Evolutionary conservation across 306 rosid genomes (phyloP).

Genomic region (Vigna hirtella): DNA sequence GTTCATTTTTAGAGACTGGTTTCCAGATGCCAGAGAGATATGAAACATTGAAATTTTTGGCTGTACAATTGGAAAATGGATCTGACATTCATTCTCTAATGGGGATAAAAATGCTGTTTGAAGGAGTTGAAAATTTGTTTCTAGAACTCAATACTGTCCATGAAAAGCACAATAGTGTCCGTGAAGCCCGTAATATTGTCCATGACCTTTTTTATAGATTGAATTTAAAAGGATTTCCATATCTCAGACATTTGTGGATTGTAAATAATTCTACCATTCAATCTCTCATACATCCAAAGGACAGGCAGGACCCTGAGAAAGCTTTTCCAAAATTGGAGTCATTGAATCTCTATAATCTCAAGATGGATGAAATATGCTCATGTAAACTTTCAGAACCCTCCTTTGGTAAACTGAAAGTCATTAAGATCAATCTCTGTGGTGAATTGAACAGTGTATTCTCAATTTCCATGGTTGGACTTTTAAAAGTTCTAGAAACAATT

Average conservation of each 20-base stretch:
- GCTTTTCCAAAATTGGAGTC: slow-evolving; percentile 4
- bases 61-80: not conserved
- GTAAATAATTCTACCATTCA: not conserved
- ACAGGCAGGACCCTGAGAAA: not conserved
- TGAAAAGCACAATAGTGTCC: no score
- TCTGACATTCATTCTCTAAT: not conserved
- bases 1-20: not conserved
- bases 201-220: not conserved
- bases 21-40: not conserved
- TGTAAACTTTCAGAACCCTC: no score
- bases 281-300: not conserved
- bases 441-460: not conserved
- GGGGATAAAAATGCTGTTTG: not conserved
- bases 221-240: not conserved
- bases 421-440: not conserved
- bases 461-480: not conserved
- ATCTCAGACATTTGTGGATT: not conserved
- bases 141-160: no score
- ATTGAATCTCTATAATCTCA: not conserved
- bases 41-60: slow-evolving; percentile 12
- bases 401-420: not conserved
- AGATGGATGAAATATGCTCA: no score
- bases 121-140: not conserved
- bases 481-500: not conserved
- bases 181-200: not conserved